These are phyloP conservation scores for Citropsis articulata DNA, from an alignment of 345 rosid species.

Conservation along the genomic window DNA sequence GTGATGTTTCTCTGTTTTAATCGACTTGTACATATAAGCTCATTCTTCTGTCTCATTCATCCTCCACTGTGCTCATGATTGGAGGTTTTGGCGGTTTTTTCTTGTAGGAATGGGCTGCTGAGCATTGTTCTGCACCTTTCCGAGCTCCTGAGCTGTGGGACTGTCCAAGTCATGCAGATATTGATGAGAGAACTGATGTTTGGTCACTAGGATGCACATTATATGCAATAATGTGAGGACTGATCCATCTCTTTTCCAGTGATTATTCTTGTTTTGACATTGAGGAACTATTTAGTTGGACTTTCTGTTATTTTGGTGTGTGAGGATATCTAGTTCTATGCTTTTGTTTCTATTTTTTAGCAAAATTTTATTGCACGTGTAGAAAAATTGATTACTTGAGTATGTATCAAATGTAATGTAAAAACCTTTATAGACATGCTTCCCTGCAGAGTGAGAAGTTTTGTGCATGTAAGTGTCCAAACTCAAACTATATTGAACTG, in stretches of 20 bases:
- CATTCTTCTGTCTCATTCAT: background rate
- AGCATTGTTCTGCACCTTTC: constrained; percentile 94
- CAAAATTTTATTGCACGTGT: background rate
- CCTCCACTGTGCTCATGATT: background rate
- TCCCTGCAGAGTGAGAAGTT: background rate
- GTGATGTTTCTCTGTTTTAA: background rate
- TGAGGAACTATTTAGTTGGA: background rate
- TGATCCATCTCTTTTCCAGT: background rate
- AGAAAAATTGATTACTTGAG: background rate
- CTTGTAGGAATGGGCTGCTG: constrained; percentile 91
- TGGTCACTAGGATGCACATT: constrained; percentile 99
- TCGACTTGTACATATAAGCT: background rate
- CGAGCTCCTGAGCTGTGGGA: constrained; percentile 99
- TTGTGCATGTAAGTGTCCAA: background rate
- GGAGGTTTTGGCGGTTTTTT: constrained; percentile 8
- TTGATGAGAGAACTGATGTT: constrained; percentile 96
- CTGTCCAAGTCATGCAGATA: constrained; percentile 91
- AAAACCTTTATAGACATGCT: no score
- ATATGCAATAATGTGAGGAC: constrained; percentile 88
- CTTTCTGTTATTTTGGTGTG: background rate
- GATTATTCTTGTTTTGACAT: background rate
- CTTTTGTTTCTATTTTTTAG: background rate
- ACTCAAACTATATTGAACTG: background rate
- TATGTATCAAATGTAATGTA: background rate
- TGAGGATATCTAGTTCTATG: background rate